Evolutionary conservation across 2,329 filamentous ascomycete species (phyloP).

Genomic region (Colletotrichum filicis): DNA sequence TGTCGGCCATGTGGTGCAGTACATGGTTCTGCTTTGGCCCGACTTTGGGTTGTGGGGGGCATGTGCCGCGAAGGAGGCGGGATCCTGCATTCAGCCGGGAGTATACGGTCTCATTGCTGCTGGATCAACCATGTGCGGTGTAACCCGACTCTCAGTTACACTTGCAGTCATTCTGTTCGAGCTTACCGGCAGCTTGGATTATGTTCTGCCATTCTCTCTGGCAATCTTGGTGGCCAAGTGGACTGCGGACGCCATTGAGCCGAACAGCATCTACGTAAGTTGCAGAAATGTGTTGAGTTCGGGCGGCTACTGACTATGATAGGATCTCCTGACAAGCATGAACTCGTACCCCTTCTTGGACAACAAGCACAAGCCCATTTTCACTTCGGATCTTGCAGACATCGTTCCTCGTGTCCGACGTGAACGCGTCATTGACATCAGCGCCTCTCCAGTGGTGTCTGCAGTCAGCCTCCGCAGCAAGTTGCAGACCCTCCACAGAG

Average conservation of each 20-base stretch:
- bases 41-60: constrained; percentile 77
- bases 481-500: constrained; percentile 82
- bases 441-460: constrained; percentile 80
- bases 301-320: constrained; percentile 32
- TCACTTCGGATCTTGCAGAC: constrained; percentile 88
- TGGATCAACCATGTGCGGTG: constrained; percentile 97
- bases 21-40: constrained; percentile 79
- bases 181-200: constrained; percentile 92
- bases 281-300: too few species aligned
- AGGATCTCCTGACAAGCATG: constrained; percentile 95
- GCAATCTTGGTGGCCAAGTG: constrained; percentile 96
- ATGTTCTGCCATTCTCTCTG: constrained; percentile 93
- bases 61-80: constrained; percentile 77
- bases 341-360: constrained; percentile 98
- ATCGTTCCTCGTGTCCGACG: constrained; percentile 82
- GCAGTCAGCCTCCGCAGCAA: constrained; percentile 82
- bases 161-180: constrained; percentile 96
- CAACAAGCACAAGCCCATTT: constrained; percentile 92
- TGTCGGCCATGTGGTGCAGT: constrained; percentile 87
- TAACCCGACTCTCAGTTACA: constrained; percentile 92
- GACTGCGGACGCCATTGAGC: constrained; percentile 96
- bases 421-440: constrained; percentile 89
- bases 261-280: constrained; percentile 88
- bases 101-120: constrained; percentile 96
- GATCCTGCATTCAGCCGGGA: constrained; percentile 93